Conservation (phyloP, 306 rosid genomes). For the Abrus pulchellus region DNA sequence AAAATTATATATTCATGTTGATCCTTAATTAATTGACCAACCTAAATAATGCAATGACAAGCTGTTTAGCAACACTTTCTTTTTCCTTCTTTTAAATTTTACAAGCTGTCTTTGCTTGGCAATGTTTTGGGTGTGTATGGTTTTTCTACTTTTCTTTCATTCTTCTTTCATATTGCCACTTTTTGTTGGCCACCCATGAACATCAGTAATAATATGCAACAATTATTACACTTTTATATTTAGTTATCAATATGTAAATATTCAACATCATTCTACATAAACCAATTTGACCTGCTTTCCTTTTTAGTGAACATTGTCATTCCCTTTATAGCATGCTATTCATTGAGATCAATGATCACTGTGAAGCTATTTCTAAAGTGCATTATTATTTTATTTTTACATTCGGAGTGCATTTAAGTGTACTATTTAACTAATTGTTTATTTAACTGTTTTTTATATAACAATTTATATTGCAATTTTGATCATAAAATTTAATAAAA, state of each 20-base stretch:
- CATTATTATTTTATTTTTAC: too few species aligned
- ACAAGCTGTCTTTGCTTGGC: constrained; percentile 8
- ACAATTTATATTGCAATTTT: too few species aligned
- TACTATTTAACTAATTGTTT: too few species aligned
- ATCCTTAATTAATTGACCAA: background rate
- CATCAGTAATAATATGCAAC: background rate
- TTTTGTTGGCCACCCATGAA: background rate
- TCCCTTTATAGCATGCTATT: background rate
- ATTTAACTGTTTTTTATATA: too few species aligned
- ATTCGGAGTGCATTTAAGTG: too few species aligned
- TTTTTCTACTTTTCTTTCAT: constrained; percentile 17
- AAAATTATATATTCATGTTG: background rate
- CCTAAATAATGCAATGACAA: background rate
- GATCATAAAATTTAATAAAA: too few species aligned
- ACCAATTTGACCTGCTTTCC: background rate
- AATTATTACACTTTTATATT: too few species aligned
- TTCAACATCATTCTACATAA: too few species aligned
- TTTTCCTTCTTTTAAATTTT: background rate
- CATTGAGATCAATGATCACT: background rate
- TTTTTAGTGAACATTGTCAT: background rate
- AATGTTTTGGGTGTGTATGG: constrained; percentile 15
- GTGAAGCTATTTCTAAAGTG: too few species aligned
- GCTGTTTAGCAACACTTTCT: constrained; percentile 7
- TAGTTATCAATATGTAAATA: too few species aligned
- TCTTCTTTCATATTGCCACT: background rate